A percentile compares a stretch with the other conserved stretches of the same genome.
Conservation (phyloP, 345 rosid genomes). For the Garcia nutans region DNA sequence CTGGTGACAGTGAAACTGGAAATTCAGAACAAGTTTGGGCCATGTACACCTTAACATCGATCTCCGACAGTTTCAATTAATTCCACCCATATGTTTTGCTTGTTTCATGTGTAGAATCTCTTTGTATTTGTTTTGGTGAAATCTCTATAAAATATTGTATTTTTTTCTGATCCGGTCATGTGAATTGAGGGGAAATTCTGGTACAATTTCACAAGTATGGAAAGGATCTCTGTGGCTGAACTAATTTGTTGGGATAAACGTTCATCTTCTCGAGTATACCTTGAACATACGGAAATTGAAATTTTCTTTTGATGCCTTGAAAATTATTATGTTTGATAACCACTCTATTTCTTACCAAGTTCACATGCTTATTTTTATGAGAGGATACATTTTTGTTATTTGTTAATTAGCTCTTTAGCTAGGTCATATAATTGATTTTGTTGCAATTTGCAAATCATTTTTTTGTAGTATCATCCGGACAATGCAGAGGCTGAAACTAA, state of each 20-base stretch:
- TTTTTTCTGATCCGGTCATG: neutral
- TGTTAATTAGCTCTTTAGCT: neutral
- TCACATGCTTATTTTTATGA: neutral
- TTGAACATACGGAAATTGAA: neutral
- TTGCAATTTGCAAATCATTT: neutral
- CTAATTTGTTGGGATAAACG: neutral
- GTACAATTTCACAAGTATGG: too few species aligned
- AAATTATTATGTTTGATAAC: neutral
- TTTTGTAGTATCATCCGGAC: slow-evolving; percentile 1
- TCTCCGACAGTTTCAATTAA: neutral
- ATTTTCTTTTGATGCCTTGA: neutral
- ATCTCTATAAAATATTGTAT: neutral
- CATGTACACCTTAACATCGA: neutral
- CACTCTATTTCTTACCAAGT: neutral
- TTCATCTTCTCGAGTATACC: neutral
- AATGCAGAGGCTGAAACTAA: neutral
- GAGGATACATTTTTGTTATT: neutral
- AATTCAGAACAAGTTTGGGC: slow-evolving; percentile 33
- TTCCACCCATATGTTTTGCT: neutral
- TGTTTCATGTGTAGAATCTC: neutral
- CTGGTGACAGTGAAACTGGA: slow-evolving; percentile 22
- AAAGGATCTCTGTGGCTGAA: neutral
- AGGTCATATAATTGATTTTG: neutral
- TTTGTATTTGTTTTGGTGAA: neutral
- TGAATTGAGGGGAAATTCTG: neutral